Conservation (phyloP, 2,329 filamentous ascomycete genomes). For the Penicillium rolfsii region DNA sequence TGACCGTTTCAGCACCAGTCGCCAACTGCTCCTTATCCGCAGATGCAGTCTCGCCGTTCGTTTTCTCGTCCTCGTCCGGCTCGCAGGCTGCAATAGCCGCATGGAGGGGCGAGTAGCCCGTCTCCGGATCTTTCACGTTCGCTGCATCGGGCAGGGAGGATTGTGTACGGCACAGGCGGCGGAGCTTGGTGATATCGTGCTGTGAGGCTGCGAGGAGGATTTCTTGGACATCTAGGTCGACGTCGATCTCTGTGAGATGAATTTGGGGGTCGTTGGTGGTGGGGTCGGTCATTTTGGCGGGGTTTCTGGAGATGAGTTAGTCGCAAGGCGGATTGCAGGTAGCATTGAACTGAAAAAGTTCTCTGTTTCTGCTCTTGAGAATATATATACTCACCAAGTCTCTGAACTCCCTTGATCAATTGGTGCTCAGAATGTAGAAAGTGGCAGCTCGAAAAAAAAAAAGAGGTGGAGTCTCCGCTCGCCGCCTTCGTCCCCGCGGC, state of each 20-base stretch:
- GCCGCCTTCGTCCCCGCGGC: slow-evolving; percentile 37
- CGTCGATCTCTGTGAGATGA: slow-evolving; percentile 35
- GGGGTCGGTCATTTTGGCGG: slow-evolving; percentile 31
- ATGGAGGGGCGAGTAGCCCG: slow-evolving; percentile 85
- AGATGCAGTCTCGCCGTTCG: slow-evolving; percentile 34
- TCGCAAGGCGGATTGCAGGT: background rate
- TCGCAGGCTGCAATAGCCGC: slow-evolving; percentile 81
- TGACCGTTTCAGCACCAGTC: slow-evolving; percentile 68
- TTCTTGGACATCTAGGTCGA: slow-evolving; percentile 55
- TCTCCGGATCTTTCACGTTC: slow-evolving; percentile 80
- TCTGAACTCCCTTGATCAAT: background rate
- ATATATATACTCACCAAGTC: background rate
- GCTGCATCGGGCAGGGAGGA: slow-evolving; percentile 56
- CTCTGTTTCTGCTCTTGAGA: background rate
- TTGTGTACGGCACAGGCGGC: slow-evolving; percentile 66
- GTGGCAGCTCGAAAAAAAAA: slow-evolving; percentile 29
- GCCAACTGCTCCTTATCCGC: slow-evolving; percentile 50
- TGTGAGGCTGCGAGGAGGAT: slow-evolving; percentile 68
- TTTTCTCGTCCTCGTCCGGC: slow-evolving; percentile 36
- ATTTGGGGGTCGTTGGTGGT: slow-evolving; percentile 28
- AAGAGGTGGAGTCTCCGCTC: slow-evolving; percentile 29
- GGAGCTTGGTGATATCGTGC: slow-evolving; percentile 69
- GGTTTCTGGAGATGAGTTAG: slow-evolving; percentile 16
- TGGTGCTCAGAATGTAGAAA: slow-evolving; percentile 7
- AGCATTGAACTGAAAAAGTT: background rate